Percentiles rank a stretch among this genome's conserved stretches.
Evolutionary conservation across 2,329 filamentous ascomycete species (phyloP).

Genomic region (Calonectria pauciramosa): DNA sequence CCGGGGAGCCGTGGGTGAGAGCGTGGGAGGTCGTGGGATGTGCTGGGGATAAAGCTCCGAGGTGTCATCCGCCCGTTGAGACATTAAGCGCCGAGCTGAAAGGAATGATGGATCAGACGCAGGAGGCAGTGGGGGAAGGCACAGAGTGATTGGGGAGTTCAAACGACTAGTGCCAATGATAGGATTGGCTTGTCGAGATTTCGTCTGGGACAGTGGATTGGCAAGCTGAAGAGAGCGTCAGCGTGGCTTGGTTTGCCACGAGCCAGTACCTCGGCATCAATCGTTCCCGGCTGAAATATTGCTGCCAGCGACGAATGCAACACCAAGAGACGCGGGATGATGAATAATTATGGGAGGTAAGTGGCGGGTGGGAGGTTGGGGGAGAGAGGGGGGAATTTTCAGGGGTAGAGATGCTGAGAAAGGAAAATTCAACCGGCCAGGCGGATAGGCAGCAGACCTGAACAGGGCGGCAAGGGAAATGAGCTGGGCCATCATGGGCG

Average conservation of each 20-base stretch:
- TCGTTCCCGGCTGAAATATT: not conserved
- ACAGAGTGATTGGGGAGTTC: not conserved
- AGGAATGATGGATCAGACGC: not conserved
- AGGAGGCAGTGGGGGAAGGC: not conserved
- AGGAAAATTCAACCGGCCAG: not conserved
- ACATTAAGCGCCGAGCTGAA: not conserved
- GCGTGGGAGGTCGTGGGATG: conserved; percentile 9
- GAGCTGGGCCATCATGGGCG: not conserved
- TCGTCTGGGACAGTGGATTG: not conserved
- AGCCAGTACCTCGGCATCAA: not conserved
- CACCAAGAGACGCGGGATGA: not conserved
- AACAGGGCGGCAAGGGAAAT: not conserved
- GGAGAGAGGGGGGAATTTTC: not conserved
- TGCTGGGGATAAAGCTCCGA: not conserved
- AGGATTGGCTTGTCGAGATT: not conserved
- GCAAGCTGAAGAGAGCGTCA: not conserved
- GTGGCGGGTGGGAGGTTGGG: not conserved
- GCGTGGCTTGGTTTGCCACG: not conserved
- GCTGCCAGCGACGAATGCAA: not conserved
- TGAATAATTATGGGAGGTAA: not conserved
- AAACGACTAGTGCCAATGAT: not conserved
- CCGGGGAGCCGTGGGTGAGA: not conserved
- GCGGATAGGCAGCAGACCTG: not conserved
- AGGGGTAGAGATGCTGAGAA: not conserved
- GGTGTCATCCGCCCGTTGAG: not conserved